Evolutionary conservation across 1,139 yeast genomes (phyloP), one percentile per base, ranked within the genome.

Genomic region (Debaryomycetaceae sp.): DNA sequence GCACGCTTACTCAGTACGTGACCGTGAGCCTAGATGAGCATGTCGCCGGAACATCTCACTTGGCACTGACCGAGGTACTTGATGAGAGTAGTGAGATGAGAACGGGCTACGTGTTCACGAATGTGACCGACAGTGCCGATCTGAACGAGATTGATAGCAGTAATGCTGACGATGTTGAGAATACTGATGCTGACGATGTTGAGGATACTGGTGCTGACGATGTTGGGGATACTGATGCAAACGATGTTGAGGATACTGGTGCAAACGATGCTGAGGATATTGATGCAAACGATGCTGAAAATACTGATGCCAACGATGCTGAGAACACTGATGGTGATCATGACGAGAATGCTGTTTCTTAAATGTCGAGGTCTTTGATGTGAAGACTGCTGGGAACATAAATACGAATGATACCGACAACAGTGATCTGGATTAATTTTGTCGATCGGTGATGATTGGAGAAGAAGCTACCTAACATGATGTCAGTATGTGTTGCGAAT

Each of bases 281-380:
- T 11, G 16, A 4, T 2, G 32, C 20, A 16, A 25, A 25, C 4
- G 28, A 25, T 8, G 23, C 3, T 3, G 20, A 18, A 3, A 30
- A 26, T 4, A 23, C 19, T 3, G 30, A 18, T 11, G 25, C 11
- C 1, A 16, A 18, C 4, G 25, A 27, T n/a, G 30, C 13, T 4
- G 26, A 30, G n/a, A 20, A 21, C 14, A 27, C 25, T 19, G 28
- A 26, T 16, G 22, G 11, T 5, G 27, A 25, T 10, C 25, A 26
- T 5, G 12, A 5, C 15, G 20, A 27, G 5, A 25, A 15, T 14
- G 19, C 25, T 13, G 16, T 13, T 22, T 22, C 15, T 25, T 27
- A 16, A 25, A 15, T 22, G 15, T 20, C 13, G 22, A 26, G 13
- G 16, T 20, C 16, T 14, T 27, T 23, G 19, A 27, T 24, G 18